Conservation (phyloP, 2,329 filamentous ascomycete genomes). For the Xylariaceae sp. region DNA sequence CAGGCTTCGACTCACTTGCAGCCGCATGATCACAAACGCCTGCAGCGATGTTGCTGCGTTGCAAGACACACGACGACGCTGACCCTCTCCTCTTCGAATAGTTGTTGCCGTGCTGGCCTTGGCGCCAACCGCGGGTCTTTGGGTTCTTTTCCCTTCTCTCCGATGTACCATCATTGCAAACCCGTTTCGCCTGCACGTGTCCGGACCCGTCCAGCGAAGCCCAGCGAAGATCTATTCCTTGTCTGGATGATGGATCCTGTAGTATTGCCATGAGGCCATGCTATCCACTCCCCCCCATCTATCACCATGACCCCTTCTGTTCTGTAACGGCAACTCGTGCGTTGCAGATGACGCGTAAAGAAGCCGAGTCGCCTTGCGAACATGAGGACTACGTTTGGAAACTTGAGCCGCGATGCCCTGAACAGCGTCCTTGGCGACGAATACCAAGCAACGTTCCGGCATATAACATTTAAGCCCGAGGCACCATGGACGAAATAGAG, state of each 20-base stretch:
- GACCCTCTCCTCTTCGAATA: neutral
- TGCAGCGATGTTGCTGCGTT: neutral
- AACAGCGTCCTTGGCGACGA: neutral
- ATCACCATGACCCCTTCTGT: neutral
- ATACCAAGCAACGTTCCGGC: neutral
- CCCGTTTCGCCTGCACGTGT: constrained; percentile 2
- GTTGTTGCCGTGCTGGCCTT: neutral
- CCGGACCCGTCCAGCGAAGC: neutral
- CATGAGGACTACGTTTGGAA: neutral
- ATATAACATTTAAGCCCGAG: constrained; percentile 2
- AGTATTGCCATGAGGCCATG: neutral
- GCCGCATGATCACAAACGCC: constrained; percentile 12
- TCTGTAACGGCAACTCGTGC: neutral
- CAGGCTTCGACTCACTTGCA: neutral
- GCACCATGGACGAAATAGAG: neutral
- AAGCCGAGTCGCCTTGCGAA: neutral
- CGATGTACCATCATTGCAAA: neutral
- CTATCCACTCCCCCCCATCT: neutral
- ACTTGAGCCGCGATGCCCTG: neutral
- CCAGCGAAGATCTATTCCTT: neutral
- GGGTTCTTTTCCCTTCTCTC: neutral
- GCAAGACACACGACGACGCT: neutral
- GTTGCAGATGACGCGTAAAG: neutral
- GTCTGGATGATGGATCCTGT: neutral
- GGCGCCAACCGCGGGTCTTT: neutral